phyloP scores from a whole-genome alignment of 163 green algal species.

The Chlorella variabilis region DNA sequence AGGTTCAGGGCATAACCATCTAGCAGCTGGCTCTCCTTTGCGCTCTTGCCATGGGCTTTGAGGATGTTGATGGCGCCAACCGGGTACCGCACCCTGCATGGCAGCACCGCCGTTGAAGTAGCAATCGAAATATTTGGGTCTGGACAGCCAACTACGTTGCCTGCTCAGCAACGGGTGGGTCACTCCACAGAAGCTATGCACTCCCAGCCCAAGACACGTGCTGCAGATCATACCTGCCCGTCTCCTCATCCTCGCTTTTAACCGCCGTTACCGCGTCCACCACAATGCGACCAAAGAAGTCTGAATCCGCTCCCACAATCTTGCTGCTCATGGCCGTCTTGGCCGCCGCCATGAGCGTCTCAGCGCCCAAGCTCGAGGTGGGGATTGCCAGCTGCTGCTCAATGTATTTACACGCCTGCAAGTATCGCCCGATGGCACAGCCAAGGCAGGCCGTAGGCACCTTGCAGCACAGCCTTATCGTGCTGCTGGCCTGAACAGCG shows the following conservation, averaged over 20 bases:
- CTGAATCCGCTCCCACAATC: constrained; percentile 85
- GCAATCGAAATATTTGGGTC: neutral
- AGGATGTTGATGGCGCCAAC: constrained; percentile 97
- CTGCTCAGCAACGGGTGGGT: too few relatives aligned
- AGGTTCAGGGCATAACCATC: constrained; percentile 97
- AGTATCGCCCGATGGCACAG: too few relatives aligned
- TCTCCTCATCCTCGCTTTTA: constrained; percentile 7
- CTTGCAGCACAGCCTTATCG: neutral
- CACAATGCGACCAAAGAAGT: constrained; percentile 95
- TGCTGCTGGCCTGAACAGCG: neutral
- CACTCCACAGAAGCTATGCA: too few relatives aligned
- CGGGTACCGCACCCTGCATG: constrained; percentile 77
- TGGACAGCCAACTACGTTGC: too few relatives aligned
- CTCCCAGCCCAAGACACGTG: too few relatives aligned
- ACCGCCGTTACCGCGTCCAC: constrained; percentile 82
- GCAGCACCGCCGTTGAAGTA: too few relatives aligned
- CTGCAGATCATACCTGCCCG: constrained; percentile 19
- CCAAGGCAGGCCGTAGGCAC: too few relatives aligned
- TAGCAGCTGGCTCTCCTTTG: constrained; percentile 88
- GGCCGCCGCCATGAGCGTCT: constrained; percentile 88
- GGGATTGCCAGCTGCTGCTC: constrained; percentile 85
- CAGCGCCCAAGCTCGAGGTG: constrained; percentile 81
- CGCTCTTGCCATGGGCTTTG: constrained; percentile 96
- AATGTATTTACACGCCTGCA: constrained; percentile 94
- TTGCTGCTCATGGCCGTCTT: constrained; percentile 97